These are phyloP conservation scores for Lipomyces chichibuensis DNA, from an alignment of 805 yeast genomes.

Conservation along the genomic window DNA sequence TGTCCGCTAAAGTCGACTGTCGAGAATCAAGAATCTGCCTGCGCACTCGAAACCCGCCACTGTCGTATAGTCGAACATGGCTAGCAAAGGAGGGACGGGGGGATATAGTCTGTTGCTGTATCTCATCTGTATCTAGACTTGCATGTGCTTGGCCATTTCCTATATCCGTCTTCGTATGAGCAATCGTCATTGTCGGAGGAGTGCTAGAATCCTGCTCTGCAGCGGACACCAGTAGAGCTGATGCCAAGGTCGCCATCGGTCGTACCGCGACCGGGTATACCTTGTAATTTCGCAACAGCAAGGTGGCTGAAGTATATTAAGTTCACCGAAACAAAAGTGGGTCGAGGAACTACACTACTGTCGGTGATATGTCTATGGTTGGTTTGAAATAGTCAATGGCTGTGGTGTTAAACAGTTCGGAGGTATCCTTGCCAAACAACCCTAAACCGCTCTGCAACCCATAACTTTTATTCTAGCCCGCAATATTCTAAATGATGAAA, in stretches of 20 bases:
- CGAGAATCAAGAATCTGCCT: conserved; percentile 23
- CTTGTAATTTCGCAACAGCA: background rate
- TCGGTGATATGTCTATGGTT: no score
- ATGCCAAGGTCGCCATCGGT: background rate
- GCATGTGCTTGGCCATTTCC: background rate
- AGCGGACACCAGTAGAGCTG: background rate
- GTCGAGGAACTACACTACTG: background rate
- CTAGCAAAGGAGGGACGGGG: background rate
- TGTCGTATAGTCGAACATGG: conserved; percentile 15
- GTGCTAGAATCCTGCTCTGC: background rate
- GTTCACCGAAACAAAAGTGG: background rate
- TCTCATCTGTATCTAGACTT: background rate
- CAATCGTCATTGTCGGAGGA: background rate
- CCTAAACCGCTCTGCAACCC: background rate
- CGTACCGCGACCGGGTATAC: background rate
- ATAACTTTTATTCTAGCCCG: no score
- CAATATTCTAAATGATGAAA: no score
- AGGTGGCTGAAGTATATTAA: background rate
- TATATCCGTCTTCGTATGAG: background rate
- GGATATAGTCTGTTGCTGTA: background rate
- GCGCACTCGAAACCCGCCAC: conserved; percentile 31
- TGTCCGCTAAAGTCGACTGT: conserved; percentile 12
- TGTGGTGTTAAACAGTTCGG: background rate
- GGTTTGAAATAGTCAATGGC: no score
- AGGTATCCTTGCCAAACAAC: background rate